A percentile compares a stretch with the other conserved stretches of the same genome.
phyloP scores from a whole-genome alignment of 441 rosid species.

The Metrosideros polymorpha region DNA sequence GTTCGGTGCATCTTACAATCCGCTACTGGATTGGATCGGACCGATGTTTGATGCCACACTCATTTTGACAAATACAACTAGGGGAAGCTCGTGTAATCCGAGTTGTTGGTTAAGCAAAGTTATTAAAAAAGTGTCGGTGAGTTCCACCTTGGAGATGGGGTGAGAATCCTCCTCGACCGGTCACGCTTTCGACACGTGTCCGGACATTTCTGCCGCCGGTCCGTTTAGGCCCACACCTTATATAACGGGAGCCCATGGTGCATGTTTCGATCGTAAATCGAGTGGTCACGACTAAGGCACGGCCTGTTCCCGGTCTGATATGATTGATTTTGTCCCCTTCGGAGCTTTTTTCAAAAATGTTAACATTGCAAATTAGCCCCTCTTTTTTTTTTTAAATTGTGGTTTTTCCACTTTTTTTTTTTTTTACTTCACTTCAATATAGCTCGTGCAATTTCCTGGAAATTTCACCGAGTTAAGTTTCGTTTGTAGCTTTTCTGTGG shows the following conservation, averaged over 20 bases:
- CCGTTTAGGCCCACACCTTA: neutral
- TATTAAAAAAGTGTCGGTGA: neutral
- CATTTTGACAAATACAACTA: too few species aligned
- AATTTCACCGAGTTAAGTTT: neutral
- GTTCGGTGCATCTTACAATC: too few species aligned
- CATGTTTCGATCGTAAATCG: neutral
- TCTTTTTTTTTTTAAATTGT: neutral
- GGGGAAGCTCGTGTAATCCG: too few species aligned
- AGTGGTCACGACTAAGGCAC: too few species aligned
- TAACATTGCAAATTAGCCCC: neutral
- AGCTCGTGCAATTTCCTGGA: neutral
- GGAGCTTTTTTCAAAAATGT: neutral
- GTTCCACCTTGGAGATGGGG: neutral
- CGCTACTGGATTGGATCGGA: neutral
- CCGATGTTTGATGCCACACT: neutral
- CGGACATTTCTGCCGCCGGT: neutral
- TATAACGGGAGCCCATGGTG: neutral
- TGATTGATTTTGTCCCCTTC: neutral
- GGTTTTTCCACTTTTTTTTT: neutral
- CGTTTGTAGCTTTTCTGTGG: neutral
- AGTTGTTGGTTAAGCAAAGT: neutral
- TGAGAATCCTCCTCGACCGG: neutral
- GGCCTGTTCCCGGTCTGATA: neutral
- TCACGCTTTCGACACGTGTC: neutral
- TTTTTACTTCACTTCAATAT: neutral